phyloP scores from a whole-genome alignment of 805 yeast species.

The Ascoidea asiatica region DNA sequence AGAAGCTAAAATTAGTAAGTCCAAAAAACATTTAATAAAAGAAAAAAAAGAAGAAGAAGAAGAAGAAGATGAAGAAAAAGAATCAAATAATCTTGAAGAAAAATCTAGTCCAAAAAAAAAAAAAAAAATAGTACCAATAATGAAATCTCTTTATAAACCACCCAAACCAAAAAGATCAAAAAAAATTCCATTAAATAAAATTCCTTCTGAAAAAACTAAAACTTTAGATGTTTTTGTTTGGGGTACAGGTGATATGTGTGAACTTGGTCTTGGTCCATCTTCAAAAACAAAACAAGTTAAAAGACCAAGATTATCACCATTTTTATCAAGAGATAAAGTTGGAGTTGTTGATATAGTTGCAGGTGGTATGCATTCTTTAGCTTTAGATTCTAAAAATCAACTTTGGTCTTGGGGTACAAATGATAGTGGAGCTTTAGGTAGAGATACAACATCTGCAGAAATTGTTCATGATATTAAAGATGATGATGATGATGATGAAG shows the following conservation, averaged over 20 bases:
- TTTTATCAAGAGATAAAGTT: slow-evolving; percentile 42
- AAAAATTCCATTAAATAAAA: slow-evolving; percentile 35
- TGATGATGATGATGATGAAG: slow-evolving; percentile 46
- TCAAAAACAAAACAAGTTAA: slow-evolving; percentile 87
- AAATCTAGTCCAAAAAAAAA: background rate
- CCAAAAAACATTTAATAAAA: slow-evolving; percentile 6
- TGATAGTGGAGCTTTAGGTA: slow-evolving; percentile 83
- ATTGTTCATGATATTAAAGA: slow-evolving; percentile 55
- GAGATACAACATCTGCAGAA: slow-evolving; percentile 66
- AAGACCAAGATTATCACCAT: slow-evolving; percentile 86
- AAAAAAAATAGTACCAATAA: background rate
- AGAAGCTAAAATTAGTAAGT: slow-evolving; percentile 5
- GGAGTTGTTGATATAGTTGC: slow-evolving; percentile 79
- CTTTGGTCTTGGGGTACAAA: slow-evolving; percentile 99
- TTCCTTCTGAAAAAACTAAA: slow-evolving; percentile 38
- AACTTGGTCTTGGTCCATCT: slow-evolving; percentile 92
- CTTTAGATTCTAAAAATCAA: slow-evolving; percentile 58
- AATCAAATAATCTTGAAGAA: slow-evolving; percentile 10
- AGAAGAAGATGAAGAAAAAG: background rate
- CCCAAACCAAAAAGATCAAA: background rate
- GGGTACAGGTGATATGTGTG: slow-evolving; percentile 98
- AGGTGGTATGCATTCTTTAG: slow-evolving; percentile 93
- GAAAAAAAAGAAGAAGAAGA: slow-evolving; percentile 5
- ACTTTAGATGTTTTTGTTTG: slow-evolving; percentile 76
- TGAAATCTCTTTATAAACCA: background rate